These are phyloP conservation scores for Vitis hybrid DNA, from an alignment of 177 flowering plant species.

Conservation along the genomic window DNA sequence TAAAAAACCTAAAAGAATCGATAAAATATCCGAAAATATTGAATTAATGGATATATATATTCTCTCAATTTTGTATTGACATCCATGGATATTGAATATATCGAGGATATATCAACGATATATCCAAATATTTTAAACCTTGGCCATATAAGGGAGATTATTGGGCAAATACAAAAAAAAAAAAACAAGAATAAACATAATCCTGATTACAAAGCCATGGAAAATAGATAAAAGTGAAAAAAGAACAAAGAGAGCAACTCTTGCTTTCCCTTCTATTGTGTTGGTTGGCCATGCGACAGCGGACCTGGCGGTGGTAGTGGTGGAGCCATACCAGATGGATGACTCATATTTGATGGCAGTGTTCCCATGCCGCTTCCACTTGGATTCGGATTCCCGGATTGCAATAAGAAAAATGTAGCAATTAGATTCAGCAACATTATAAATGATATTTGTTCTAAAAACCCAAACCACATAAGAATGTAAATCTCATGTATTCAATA, in stretches of 20 bases:
- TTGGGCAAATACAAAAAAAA: neutral
- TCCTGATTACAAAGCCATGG: neutral
- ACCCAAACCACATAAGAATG: too few species aligned
- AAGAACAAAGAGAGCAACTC: too few species aligned
- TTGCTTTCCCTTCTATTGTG: constrained; percentile 14
- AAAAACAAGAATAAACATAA: neutral
- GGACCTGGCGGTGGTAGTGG: constrained; percentile 62
- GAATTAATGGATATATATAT: too few species aligned
- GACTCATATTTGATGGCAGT: constrained; percentile 19
- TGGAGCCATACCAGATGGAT: constrained; percentile 50
- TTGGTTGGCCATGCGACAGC: constrained; percentile 48
- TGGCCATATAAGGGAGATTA: neutral
- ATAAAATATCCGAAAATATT: too few species aligned
- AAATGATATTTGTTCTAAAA: neutral
- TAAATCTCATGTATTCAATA: too few species aligned
- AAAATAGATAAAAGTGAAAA: neutral
- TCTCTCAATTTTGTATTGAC: too few species aligned
- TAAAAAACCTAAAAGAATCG: too few species aligned
- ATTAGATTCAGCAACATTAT: neutral
- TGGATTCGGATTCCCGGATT: constrained; percentile 38
- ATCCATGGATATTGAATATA: too few species aligned
- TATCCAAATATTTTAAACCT: too few species aligned
- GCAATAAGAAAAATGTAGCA: constrained; percentile 14
- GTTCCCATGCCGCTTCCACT: constrained; percentile 21
- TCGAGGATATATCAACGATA: too few species aligned